Evolutionary conservation across 2,329 filamentous ascomycete genomes (phyloP).

Genomic region (Fusarium sp.): DNA sequence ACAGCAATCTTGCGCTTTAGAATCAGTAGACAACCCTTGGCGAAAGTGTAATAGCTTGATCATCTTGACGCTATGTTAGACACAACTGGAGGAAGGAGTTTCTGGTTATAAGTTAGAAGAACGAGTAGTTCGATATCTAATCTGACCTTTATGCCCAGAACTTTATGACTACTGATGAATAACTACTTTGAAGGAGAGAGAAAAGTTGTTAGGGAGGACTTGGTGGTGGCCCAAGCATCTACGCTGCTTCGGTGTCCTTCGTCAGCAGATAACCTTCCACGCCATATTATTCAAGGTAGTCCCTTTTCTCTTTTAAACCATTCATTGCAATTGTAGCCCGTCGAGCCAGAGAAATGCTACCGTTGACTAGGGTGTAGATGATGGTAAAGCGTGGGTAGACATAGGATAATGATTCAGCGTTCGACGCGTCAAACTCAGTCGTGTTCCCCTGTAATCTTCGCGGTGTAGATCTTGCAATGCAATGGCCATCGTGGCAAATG

Average conservation of each 20-base stretch:
- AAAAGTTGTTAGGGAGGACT: no score
- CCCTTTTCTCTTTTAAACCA: not conserved
- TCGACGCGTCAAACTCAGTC: not conserved
- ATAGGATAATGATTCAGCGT: not conserved
- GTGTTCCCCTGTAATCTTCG: not conserved
- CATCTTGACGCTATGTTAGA: not conserved
- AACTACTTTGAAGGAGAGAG: no score
- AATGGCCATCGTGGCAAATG: not conserved
- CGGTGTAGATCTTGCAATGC: not conserved
- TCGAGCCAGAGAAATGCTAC: no score
- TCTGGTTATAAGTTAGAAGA: no score
- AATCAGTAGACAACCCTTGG: conserved; percentile 16
- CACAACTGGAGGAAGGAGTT: no score
- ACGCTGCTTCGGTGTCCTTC: not conserved
- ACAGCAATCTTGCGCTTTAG: conserved; percentile 11
- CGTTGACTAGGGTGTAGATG: no score
- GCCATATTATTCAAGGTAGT: not conserved
- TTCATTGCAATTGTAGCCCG: not conserved
- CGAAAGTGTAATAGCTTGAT: conserved; percentile 21
- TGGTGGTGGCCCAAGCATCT: not conserved
- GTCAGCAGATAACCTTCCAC: not conserved
- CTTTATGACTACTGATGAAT: no score
- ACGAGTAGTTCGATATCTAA: not conserved
- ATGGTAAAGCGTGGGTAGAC: no score
- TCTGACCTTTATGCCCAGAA: not conserved